Evolutionary conservation across 495 filamentous ascomycete species (phyloP).

Genomic region (Lophiostoma macrostomum): DNA sequence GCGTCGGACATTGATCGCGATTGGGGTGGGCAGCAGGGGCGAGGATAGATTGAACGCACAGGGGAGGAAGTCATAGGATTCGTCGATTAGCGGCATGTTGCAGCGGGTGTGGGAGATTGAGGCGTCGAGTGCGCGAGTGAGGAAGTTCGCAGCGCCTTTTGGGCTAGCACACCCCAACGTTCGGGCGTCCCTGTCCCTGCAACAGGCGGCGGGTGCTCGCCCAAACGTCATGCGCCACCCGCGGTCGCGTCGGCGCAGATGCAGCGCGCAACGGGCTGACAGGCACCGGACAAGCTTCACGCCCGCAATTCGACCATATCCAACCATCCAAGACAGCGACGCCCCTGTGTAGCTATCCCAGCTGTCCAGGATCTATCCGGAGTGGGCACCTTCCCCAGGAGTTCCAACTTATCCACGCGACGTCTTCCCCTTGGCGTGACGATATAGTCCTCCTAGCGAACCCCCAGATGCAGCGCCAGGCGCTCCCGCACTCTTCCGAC

Average conservation of each 20-base stretch:
- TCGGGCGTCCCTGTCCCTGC: not conserved
- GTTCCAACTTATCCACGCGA: not conserved
- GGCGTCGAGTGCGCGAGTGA: conserved; percentile 15
- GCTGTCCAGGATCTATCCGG: too few species aligned
- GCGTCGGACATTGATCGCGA: conserved; percentile 29
- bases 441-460: not conserved
- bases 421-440: not conserved
- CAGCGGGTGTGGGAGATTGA: conserved; percentile 15
- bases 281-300: too few species aligned
- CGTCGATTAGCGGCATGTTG: conserved; percentile 65
- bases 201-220: not conserved
- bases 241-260: too few species aligned
- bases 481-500: conserved; percentile 9
- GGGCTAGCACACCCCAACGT: too few species aligned
- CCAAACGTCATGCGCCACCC: conserved; percentile 26
- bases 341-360: too few species aligned
- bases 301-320: too few species aligned
- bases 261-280: too few species aligned
- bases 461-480: not conserved
- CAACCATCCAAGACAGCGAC: too few species aligned
- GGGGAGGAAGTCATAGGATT: conserved; percentile 78
- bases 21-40: not conserved
- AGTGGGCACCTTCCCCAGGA: too few species aligned
- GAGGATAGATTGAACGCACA: conserved; percentile 51
- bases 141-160: too few species aligned